These are phyloP conservation scores for Candida methanosorbosa DNA, from an alignment of 805 yeast genomes.

Conservation along the genomic window DNA sequence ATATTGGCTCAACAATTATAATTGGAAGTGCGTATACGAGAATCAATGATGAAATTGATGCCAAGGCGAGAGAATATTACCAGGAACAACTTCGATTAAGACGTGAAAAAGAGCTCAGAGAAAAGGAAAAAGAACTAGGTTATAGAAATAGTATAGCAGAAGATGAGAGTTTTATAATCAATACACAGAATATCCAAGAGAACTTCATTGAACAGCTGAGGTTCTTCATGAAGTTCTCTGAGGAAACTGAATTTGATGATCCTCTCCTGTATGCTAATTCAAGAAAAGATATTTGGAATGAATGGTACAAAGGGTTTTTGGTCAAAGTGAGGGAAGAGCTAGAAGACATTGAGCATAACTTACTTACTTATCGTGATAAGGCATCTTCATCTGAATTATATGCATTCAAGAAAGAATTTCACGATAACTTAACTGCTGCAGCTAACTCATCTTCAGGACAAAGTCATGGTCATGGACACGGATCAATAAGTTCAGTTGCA, in stretches of 20 bases:
- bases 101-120: not conserved
- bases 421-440: no score
- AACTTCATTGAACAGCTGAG: slow-evolving; percentile 20
- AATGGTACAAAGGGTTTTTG: slow-evolving; percentile 19
- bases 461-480: no score
- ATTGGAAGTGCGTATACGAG: slow-evolving; percentile 16
- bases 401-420: no score
- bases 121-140: not conserved
- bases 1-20: slow-evolving; percentile 23
- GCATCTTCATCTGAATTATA: no score
- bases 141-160: not conserved
- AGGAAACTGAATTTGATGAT: slow-evolving; percentile 23
- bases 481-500: no score
- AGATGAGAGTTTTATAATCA: no score
- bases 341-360: slow-evolving; percentile 7
- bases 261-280: slow-evolving; percentile 22
- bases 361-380: not conserved
- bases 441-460: no score
- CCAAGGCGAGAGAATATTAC: not conserved
- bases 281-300: slow-evolving; percentile 21
- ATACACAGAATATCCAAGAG: slow-evolving; percentile 4
- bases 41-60: slow-evolving; percentile 3
- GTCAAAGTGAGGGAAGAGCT: slow-evolving; percentile 9
- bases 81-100: not conserved
- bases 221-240: slow-evolving; percentile 22